These are phyloP conservation scores for Capsella bursapastoris DNA, from an alignment of 345 rosid species.

Conservation along the genomic window DNA sequence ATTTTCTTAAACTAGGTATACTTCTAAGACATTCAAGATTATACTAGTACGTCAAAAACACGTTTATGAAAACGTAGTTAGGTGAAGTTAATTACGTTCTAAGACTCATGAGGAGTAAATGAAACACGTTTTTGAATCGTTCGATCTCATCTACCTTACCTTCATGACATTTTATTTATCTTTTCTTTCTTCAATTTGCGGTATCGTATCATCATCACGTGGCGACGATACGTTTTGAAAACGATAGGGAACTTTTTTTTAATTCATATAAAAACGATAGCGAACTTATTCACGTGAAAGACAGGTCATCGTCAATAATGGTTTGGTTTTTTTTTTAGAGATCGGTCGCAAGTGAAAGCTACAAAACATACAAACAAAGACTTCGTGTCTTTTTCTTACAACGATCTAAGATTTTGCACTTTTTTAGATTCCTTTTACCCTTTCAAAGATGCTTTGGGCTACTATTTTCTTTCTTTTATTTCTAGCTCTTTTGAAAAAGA, in stretches of 20 bases:
- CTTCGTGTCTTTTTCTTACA: conserved; percentile 27
- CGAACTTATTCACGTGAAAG: conserved; percentile 41
- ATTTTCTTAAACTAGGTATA: conserved; percentile 1
- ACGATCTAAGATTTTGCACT: conserved; percentile 11
- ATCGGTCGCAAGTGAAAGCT: conserved; percentile 22
- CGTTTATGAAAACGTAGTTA: conserved; percentile 11
- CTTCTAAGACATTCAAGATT: neutral
- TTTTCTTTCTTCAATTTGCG: neutral
- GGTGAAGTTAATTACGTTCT: neutral
- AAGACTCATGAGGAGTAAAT: conserved; percentile 8
- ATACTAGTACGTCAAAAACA: neutral
- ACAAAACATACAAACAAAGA: neutral
- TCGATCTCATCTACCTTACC: conserved; percentile 43
- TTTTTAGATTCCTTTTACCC: conserved; percentile 38
- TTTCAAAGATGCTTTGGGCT: conserved; percentile 36
- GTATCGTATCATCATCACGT: conserved; percentile 1
- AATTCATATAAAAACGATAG: conserved; percentile 3
- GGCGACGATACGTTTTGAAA: conserved; percentile 24
- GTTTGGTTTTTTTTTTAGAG: neutral
- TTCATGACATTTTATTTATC: neutral
- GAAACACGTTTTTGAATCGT: conserved; percentile 39
- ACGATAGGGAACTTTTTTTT: neutral
- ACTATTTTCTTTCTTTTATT: neutral
- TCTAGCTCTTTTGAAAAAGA: too few species aligned
- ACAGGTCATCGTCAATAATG: conserved; percentile 32